Percentiles rank a stretch among this genome's conserved stretches.
These are phyloP conservation scores for Strobilomyces echinocephalus DNA, from an alignment of 768 basidiomycete genomes.

Conservation along the genomic window DNA sequence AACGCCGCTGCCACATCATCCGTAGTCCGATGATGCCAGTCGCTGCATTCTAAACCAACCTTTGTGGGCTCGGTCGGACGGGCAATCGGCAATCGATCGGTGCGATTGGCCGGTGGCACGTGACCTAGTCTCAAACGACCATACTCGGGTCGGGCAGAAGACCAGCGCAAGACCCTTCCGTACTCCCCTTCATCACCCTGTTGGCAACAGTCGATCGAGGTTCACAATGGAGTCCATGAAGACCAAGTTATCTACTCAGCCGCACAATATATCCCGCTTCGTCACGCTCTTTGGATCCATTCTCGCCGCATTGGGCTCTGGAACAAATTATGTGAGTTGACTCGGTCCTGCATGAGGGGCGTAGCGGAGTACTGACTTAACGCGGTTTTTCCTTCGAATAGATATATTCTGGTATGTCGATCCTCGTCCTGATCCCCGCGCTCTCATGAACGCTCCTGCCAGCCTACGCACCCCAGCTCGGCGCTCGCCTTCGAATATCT, in stretches of 20 bases:
- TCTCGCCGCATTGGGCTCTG: constrained; percentile 56
- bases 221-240: constrained; percentile 7
- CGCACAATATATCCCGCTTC: constrained; percentile 34
- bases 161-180: not conserved
- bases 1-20: too few species aligned
- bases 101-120: too few species aligned
- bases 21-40: too few species aligned
- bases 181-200: not conserved
- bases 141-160: too few species aligned
- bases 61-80: too few species aligned
- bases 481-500: constrained; percentile 63
- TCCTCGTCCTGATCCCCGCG: not conserved
- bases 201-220: not conserved
- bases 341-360: not conserved
- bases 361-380: not conserved
- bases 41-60: too few species aligned
- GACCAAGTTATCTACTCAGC: constrained; percentile 13
- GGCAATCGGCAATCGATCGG: too few species aligned
- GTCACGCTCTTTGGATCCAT: constrained; percentile 53
- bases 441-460: not conserved
- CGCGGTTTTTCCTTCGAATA: not conserved
- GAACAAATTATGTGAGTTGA: constrained; percentile 68
- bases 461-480: constrained; percentile 88
- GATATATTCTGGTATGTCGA: constrained; percentile 29
- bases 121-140: too few species aligned